These are phyloP conservation scores for Amanita phalloides DNA, from an alignment of 768 basidiomycete genomes.

Conservation along the genomic window DNA sequence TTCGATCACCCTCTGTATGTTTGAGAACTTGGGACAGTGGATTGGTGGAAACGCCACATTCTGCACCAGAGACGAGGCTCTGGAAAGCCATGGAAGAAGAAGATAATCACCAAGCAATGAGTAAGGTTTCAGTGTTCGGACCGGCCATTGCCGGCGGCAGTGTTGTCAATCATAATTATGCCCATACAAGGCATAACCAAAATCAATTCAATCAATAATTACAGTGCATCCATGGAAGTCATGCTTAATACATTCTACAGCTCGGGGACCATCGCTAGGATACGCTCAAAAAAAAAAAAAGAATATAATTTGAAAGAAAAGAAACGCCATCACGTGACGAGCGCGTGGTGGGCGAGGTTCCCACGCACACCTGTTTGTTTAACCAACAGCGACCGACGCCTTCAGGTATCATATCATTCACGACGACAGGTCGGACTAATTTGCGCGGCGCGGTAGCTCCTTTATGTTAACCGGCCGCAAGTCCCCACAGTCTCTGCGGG, in stretches of 20 bases:
- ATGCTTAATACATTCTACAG: too few relatives aligned
- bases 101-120: background rate
- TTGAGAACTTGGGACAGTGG: slow-evolving; percentile 86
- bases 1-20: slow-evolving; percentile 81
- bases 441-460: background rate
- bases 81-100: slow-evolving; percentile 53
- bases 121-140: slow-evolving; percentile 12
- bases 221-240: too few relatives aligned
- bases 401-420: slow-evolving; percentile 1
- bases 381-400: slow-evolving; percentile 11
- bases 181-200: slow-evolving; percentile 2
- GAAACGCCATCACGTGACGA: slow-evolving; percentile 28
- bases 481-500: slow-evolving; percentile 34
- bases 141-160: slow-evolving; percentile 16
- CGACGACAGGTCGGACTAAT: slow-evolving; percentile 10
- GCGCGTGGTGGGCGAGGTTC: slow-evolving; percentile 23
- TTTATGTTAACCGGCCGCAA: slow-evolving; percentile 25
- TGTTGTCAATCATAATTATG: slow-evolving; percentile 9
- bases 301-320: too few relatives aligned
- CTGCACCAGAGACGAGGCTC: slow-evolving; percentile 77
- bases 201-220: background rate
- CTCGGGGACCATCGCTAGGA: too few relatives aligned
- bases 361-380: slow-evolving; percentile 32
- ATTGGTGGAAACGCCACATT: slow-evolving; percentile 78
- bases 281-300: too few relatives aligned